Evolutionary conservation across 805 yeast species (phyloP).

Genomic region (Schizosaccharomyces osmophilus): DNA sequence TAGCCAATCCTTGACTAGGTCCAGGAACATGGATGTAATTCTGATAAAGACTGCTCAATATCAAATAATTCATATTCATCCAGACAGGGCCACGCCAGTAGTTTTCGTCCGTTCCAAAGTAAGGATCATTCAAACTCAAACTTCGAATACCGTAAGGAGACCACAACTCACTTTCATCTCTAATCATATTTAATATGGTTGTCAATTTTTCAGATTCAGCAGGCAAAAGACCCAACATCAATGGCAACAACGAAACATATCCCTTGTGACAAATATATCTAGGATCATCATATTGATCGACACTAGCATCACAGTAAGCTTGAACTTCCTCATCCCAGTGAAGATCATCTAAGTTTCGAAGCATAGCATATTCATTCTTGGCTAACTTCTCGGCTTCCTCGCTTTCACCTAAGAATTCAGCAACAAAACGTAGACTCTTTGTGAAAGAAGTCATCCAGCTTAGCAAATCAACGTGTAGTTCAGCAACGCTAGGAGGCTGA

Average conservation of each 20-base stretch:
- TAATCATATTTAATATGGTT: conserved; percentile 29
- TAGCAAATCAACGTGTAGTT: conserved; percentile 67
- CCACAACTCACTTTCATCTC: conserved; percentile 56
- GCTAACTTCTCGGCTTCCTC: conserved; percentile 35
- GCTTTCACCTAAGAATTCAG: conserved; percentile 30
- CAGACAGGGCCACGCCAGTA: conserved; percentile 93
- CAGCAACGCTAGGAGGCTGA: conserved; percentile 57
- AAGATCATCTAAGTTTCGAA: conserved; percentile 38
- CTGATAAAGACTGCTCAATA: conserved; percentile 36
- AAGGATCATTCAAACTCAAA: conserved; percentile 38
- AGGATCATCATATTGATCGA: conserved; percentile 46
- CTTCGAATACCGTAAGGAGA: conserved; percentile 59
- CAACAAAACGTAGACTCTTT: conserved; percentile 49
- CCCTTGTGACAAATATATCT: conserved; percentile 60
- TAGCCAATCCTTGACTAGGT: conserved; percentile 18
- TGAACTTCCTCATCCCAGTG: conserved; percentile 56
- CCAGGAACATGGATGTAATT: conserved; percentile 23
- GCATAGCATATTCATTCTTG: conserved; percentile 29
- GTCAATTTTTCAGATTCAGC: conserved; percentile 23
- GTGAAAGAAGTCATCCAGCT: conserved; percentile 92
- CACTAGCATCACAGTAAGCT: conserved; percentile 47
- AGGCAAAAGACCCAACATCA: conserved; percentile 42
- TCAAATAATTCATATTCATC: conserved; percentile 72
- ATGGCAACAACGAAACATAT: conserved; percentile 68
- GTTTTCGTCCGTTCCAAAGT: conserved; percentile 58